Evolutionary conservation across 345 rosid genomes (phyloP).

Genomic region (Lepidium sativum): DNA sequence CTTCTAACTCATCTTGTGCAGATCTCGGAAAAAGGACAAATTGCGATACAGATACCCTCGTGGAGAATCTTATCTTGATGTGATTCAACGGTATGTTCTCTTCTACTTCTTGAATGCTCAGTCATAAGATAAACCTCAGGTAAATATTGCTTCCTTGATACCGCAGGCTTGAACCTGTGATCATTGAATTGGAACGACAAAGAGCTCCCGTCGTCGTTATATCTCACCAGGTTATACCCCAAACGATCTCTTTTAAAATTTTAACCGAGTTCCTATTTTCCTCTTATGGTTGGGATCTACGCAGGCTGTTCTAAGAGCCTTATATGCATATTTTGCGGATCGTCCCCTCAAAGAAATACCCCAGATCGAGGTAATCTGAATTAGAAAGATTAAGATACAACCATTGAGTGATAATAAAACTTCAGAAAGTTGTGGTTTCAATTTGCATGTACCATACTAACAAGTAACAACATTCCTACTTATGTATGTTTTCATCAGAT

Average conservation of each 20-base stretch:
- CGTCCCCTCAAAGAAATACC: constrained; percentile 97
- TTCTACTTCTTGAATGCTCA: background rate
- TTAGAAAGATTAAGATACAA: background rate
- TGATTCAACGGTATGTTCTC: constrained; percentile 74
- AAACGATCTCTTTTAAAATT: background rate
- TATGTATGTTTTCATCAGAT: constrained; percentile 41
- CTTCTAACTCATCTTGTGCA: constrained; percentile 23
- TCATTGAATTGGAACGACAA: constrained; percentile 95
- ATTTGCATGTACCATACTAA: background rate
- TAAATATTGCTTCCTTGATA: background rate
- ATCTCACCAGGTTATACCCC: constrained; percentile 80
- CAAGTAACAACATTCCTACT: background rate
- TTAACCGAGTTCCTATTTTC: background rate
- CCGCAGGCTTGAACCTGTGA: constrained; percentile 95
- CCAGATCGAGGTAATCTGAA: constrained; percentile 69
- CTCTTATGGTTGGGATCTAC: background rate
- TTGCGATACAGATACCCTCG: constrained; percentile 94
- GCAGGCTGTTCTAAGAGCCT: constrained; percentile 98
- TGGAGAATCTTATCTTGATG: constrained; percentile 98
- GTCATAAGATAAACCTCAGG: background rate
- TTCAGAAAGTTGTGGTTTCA: background rate
- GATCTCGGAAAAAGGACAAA: constrained; percentile 87
- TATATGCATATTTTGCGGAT: constrained; percentile 98
- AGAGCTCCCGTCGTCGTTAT: constrained; percentile 97
- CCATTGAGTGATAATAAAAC: no score